Conservation (phyloP, 176 grass and related monocot species). For the Alopecurus myosuroides region DNA sequence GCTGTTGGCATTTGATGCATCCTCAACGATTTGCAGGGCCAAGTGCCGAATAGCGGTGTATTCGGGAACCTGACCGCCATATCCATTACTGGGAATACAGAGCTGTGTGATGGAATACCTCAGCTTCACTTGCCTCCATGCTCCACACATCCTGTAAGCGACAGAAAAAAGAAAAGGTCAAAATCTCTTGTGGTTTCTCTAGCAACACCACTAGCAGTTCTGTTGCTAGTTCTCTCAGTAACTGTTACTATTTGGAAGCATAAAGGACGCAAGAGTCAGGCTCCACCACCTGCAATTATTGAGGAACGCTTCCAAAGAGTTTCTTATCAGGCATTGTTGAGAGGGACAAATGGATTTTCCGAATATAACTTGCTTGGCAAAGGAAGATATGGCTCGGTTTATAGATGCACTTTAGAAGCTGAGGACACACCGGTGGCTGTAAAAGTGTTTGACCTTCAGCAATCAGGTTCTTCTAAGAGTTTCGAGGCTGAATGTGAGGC, state of each 20-base stretch:
- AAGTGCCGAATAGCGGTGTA: constrained; percentile 20
- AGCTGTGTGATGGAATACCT: constrained; percentile 25
- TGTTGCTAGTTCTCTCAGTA: not conserved
- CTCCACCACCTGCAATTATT: not conserved
- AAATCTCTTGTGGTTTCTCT: not conserved
- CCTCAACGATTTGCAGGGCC: constrained; percentile 26
- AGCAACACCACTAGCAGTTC: not conserved
- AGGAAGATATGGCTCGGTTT: not conserved
- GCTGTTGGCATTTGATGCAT: constrained; percentile 9
- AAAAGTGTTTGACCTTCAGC: not conserved
- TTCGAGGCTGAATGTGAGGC: not conserved
- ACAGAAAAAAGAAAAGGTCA: not conserved
- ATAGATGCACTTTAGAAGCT: not conserved
- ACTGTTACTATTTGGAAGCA: not conserved
- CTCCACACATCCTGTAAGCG: not conserved
- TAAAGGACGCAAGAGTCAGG: not conserved
- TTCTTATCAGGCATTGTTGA: not conserved
- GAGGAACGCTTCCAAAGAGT: not conserved
- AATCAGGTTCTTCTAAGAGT: not conserved
- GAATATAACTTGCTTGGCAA: not conserved
- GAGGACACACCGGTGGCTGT: not conserved
- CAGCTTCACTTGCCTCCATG: constrained; percentile 19
- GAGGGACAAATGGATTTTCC: not conserved
- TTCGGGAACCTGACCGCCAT: constrained; percentile 23
- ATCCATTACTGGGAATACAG: constrained; percentile 13